Conservation (phyloP, 257 asterid genomes). For the Solanum acaule region DNA sequence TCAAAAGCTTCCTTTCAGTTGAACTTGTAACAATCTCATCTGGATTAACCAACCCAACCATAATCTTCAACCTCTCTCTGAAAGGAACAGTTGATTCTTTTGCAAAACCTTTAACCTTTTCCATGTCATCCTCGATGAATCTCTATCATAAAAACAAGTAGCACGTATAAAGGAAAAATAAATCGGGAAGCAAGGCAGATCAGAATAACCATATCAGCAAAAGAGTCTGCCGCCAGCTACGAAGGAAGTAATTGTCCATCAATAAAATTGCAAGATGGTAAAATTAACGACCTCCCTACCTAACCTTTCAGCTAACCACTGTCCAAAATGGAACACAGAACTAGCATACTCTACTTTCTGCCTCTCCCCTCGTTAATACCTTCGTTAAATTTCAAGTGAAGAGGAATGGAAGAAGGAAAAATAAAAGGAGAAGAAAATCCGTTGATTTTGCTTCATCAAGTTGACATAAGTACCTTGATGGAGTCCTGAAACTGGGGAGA, state of each 20-base stretch:
- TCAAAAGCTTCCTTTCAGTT: conserved; percentile 60
- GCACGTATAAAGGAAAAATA: neutral
- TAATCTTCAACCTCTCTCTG: conserved; percentile 59
- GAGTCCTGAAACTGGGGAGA: conserved; percentile 59
- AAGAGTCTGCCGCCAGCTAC: neutral
- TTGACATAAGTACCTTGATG: conserved; percentile 35
- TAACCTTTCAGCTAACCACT: neutral
- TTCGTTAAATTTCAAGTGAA: neutral
- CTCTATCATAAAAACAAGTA: conserved; percentile 24
- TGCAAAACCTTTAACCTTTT: conserved; percentile 64
- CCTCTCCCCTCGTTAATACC: neutral
- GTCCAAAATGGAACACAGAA: neutral
- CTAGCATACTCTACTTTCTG: neutral
- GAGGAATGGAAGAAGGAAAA: neutral
- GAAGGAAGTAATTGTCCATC: neutral
- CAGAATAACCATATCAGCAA: neutral
- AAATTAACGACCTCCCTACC: neutral
- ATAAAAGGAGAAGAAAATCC: neutral
- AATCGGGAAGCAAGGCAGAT: neutral
- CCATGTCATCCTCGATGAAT: conserved; percentile 56
- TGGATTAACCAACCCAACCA: conserved; percentile 66
- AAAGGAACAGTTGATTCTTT: conserved; percentile 56
- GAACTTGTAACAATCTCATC: conserved; percentile 58
- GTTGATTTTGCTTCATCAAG: neutral
- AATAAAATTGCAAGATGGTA: neutral